These are phyloP conservation scores for Silene conica DNA, from an alignment of 148 eudicot species.

Conservation along the genomic window DNA sequence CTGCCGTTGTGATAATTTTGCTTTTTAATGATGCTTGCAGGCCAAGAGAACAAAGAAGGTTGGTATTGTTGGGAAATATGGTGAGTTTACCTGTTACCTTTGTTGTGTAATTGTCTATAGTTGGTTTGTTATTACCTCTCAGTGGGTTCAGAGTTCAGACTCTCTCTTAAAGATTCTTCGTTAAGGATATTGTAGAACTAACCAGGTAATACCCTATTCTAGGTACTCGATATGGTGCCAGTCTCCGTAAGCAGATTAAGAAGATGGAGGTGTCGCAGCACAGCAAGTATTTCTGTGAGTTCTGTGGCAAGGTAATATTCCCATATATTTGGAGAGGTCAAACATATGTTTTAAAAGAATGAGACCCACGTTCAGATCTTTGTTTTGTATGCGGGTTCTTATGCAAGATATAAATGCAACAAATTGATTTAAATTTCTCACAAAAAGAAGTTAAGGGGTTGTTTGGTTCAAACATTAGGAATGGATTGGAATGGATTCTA, in stretches of 20 bases:
- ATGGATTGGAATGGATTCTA: too few relatives aligned
- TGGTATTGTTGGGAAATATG: conserved; percentile 71
- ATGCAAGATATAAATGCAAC: too few relatives aligned
- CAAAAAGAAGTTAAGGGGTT: too few relatives aligned
- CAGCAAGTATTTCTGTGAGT: conserved; percentile 95
- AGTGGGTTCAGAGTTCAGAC: too few relatives aligned
- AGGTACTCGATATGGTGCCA: conserved; percentile 97
- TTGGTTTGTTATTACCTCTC: too few relatives aligned
- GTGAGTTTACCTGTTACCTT: conserved; percentile 25
- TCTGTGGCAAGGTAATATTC: conserved; percentile 73
- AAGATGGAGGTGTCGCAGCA: conserved; percentile 97
- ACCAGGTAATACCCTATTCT: conserved; percentile 10
- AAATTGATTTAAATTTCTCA: too few relatives aligned
- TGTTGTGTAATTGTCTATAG: neutral
- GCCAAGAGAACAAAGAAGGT: conserved; percentile 87
- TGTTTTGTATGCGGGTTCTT: too few relatives aligned
- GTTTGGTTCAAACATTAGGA: too few relatives aligned
- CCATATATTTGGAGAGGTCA: neutral
- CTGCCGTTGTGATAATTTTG: neutral
- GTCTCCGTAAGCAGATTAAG: conserved; percentile 92
- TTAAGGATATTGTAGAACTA: neutral
- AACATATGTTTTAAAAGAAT: too few relatives aligned
- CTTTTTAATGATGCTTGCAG: conserved; percentile 18
- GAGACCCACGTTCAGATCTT: too few relatives aligned
- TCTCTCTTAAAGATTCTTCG: neutral